Percentiles rank a stretch among this genome's conserved stretches.
phyloP scores from a whole-genome alignment of 228 moss, liverwort and hornwort genomes.

The Sphagnum fallax region DNA sequence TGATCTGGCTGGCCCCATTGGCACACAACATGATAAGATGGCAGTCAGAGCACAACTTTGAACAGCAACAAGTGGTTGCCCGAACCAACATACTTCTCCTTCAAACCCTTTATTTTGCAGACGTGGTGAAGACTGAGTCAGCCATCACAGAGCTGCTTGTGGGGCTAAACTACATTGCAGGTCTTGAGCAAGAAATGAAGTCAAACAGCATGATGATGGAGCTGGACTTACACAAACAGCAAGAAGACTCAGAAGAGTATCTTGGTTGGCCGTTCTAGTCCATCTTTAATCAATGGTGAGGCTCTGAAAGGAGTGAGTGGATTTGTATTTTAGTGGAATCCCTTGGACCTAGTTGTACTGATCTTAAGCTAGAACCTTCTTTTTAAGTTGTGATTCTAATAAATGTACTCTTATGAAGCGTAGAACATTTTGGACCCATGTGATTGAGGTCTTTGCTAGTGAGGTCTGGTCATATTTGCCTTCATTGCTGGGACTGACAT shows the following conservation, averaged over 20 bases:
- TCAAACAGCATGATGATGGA: constrained; percentile 41
- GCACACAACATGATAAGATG: constrained; percentile 98
- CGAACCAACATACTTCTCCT: constrained; percentile 88
- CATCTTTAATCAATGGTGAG: not conserved
- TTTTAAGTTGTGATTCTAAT: constrained; percentile 44
- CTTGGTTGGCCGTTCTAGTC: constrained; percentile 88
- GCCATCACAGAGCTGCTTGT: constrained; percentile 91
- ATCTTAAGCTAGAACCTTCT: constrained; percentile 43
- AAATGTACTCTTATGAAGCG: constrained; percentile 36
- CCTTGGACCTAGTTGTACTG: constrained; percentile 23
- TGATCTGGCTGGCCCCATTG: constrained; percentile 83
- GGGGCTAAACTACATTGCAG: constrained; percentile 92
- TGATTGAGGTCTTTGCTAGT: constrained; percentile 30
- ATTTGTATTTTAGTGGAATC: constrained; percentile 10
- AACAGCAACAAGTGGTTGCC: constrained; percentile 89
- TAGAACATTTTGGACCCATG: constrained; percentile 21
- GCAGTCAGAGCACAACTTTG: constrained; percentile 99
- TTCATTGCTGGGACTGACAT: too few species aligned
- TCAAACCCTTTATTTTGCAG: constrained; percentile 96
- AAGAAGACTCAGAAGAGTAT: constrained; percentile 66
- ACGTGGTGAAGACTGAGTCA: constrained; percentile 79
- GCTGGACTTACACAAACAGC: constrained; percentile 45
- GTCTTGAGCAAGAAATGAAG: constrained; percentile 85
- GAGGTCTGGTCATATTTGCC: not conserved
- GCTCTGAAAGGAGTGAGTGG: not conserved